phyloP scores from a whole-genome alignment of 2,329 filamentous ascomycete species.

The Talaromyces sp. region DNA sequence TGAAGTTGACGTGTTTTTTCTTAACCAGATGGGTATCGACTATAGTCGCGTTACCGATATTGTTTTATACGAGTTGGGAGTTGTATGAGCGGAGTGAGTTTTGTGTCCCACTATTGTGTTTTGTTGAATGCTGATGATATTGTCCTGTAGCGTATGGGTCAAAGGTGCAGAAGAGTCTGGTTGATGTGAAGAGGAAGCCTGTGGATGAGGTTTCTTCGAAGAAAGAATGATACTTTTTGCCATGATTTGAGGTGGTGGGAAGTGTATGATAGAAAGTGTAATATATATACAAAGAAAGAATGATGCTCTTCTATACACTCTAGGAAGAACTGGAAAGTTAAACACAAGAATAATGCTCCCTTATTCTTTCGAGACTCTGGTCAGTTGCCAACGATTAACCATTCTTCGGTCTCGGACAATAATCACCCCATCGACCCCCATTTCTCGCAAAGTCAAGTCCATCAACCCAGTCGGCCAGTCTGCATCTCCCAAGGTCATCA shows the following conservation, averaged over 20 bases:
- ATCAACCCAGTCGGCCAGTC: slow-evolving; percentile 63
- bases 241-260: not conserved
- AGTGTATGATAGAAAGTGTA: not conserved
- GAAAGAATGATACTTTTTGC: not conserved
- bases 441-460: slow-evolving; percentile 67
- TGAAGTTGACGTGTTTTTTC: not conserved
- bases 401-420: not conserved
- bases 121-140: not conserved
- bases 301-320: no score
- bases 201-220: not conserved
- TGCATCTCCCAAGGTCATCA: slow-evolving; percentile 67
- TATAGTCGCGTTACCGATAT: slow-evolving; percentile 26
- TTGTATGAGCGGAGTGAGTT: slow-evolving; percentile 24
- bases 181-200: not conserved
- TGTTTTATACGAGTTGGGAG: slow-evolving; percentile 24
- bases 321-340: no score
- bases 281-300: not conserved
- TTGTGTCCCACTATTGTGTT: not conserved
- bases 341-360: no score
- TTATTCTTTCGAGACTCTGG: no score
- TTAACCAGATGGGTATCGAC: slow-evolving; percentile 24
- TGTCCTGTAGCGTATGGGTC: slow-evolving; percentile 7
- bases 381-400: no score
- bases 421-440: slow-evolving; percentile 63
- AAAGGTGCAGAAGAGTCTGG: slow-evolving; percentile 13